Evolutionary conservation across 2,329 filamentous ascomycete species (phyloP).

Genomic region (Pseudogymnoascus sp.): DNA sequence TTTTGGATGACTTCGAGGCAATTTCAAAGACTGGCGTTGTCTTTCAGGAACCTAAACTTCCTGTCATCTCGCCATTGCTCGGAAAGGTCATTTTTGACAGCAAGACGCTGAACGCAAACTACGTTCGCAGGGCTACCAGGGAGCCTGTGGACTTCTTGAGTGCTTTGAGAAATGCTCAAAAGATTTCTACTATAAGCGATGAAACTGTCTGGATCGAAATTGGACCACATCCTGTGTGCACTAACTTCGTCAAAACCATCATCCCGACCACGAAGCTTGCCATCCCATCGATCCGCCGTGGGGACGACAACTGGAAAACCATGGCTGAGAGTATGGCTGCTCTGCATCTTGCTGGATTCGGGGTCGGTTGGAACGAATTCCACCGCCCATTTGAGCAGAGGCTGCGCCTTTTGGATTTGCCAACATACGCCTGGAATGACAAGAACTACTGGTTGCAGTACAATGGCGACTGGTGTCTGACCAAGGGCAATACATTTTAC

Average conservation of each 20-base stretch:
- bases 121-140: constrained; percentile 58
- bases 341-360: constrained; percentile 58
- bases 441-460: constrained; percentile 46
- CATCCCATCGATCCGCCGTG: constrained; percentile 45
- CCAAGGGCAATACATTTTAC: constrained; percentile 48
- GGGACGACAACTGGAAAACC: constrained; percentile 50
- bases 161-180: constrained; percentile 51
- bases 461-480: constrained; percentile 51
- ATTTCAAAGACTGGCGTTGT: constrained; percentile 40
- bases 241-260: constrained; percentile 57
- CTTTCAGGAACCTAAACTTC: constrained; percentile 48
- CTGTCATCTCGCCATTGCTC: constrained; percentile 59
- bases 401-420: constrained; percentile 47
- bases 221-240: constrained; percentile 62
- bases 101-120: constrained; percentile 49
- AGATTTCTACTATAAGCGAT: constrained; percentile 51
- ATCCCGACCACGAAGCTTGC: constrained; percentile 40
- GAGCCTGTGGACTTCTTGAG: constrained; percentile 62
- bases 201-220: constrained; percentile 65
- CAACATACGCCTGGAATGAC: constrained; percentile 53
- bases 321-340: constrained; percentile 49
- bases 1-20: constrained; percentile 49
- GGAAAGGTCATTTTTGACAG: constrained; percentile 51
- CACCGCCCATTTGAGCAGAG: constrained; percentile 46
- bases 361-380: constrained; percentile 51